Base-by-base conservation (phyloP, 169 alveolate genomes). In the Cyclospora cayetanensis region DNA sequence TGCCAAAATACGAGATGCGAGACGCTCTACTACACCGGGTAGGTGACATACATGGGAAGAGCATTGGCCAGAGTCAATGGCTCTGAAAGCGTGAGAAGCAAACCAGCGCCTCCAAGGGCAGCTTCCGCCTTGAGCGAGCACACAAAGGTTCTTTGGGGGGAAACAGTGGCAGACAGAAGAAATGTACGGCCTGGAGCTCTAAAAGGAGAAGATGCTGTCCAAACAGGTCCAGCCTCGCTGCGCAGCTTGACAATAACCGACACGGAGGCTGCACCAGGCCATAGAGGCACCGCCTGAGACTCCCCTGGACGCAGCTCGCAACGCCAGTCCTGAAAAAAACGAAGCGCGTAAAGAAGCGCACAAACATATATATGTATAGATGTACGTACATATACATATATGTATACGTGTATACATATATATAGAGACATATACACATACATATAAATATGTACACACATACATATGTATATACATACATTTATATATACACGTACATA, bases 141-240 rank as follows among this genome's bases (percentile, higher is more conserved):
- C n/a, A 84, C 91, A 50, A 84, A 84, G 70, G 91, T 84, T 5
- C 91, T 37, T 46, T 65, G 43, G 7, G 91, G 42, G 50, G 91
- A 84, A 68, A 65, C 91, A 43, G 50, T 18, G 3, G 91, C 91
- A n/a, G 83, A 31, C 39, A 84, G 91, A 11, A 84, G 50, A 27
- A 5, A 31, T 27, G 79, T 60, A 7, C 29, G 18, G 72, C 72
- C 31, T 25, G 35, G n/a, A 82, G 31, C n/a, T 29, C 22, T 31
- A 63, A 84, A 84, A 42, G 66, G 37, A 27, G 70, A 84, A 1
- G 91, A 84, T 22, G 83, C 79, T 22, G 91, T 84, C 91, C 91
- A 84, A 46, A 84, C 91, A 4, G 80, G 82, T 22, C 91, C 91
- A 4, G 91, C 42, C 63, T 84, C 91, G 46, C 83, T 63, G 53